Evolutionary conservation across 148 eudicot genomes (phyloP).

Genomic region (Oxyria digyna): DNA sequence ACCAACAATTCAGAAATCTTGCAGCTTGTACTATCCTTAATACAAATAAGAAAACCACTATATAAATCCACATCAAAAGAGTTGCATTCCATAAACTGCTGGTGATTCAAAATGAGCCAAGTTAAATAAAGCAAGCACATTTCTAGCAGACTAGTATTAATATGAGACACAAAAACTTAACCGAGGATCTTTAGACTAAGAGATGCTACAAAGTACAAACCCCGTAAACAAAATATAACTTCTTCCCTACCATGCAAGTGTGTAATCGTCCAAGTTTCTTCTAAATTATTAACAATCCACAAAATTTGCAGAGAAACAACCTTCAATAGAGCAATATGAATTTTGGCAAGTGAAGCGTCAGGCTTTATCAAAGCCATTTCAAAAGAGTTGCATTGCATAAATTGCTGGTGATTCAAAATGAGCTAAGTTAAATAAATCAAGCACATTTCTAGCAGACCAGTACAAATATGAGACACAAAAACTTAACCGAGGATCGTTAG

Average conservation of each 20-base stretch:
- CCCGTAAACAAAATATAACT: neutral
- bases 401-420: neutral
- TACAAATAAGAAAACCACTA: neutral
- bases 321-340: slow-evolving; percentile 69
- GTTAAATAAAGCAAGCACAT: neutral
- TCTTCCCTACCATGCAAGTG: neutral
- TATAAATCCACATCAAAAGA: neutral
- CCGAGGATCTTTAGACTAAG: neutral
- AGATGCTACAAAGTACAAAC: neutral
- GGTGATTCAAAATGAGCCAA: neutral
- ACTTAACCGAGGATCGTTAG: neutral
- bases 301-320: slow-evolving; percentile 11
- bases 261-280: neutral
- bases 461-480: neutral
- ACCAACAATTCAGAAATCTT: neutral
- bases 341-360: slow-evolving; percentile 43
- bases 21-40: neutral
- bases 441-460: neutral
- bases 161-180: neutral
- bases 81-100: neutral
- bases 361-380: slow-evolving; percentile 23
- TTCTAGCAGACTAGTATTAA: neutral
- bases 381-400: neutral
- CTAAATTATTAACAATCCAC: no score
- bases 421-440: neutral